These are phyloP conservation scores for Jatropha curcas DNA, from an alignment of 345 rosid species.

Conservation along the genomic window DNA sequence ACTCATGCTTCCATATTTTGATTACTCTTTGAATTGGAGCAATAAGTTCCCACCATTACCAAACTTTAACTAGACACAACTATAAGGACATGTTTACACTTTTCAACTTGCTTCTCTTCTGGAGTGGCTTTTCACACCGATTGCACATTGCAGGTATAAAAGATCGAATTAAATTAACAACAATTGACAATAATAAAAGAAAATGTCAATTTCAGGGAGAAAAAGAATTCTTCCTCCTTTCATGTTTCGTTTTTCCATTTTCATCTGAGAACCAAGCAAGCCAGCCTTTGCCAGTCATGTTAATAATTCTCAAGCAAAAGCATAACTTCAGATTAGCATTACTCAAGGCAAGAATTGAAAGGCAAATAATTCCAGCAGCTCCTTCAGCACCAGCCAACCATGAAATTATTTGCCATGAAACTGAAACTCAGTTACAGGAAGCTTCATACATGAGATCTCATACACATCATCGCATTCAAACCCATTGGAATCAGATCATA, in stretches of 20 bases:
- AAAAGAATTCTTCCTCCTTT: background rate
- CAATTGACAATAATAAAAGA: too few species aligned
- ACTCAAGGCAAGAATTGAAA: background rate
- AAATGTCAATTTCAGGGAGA: too few species aligned
- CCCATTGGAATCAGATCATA: background rate
- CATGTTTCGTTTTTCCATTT: background rate
- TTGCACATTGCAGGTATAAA: too few species aligned
- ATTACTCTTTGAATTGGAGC: slow-evolving; percentile 24
- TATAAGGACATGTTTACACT: background rate
- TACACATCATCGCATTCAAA: background rate
- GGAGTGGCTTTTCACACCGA: too few species aligned
- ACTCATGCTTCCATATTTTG: too few species aligned
- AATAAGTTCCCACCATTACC: slow-evolving; percentile 29
- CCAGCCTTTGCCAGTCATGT: background rate
- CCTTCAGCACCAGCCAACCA: background rate
- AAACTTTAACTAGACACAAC: slow-evolving; percentile 15
- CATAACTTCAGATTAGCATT: background rate
- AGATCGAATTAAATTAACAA: too few species aligned
- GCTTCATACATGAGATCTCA: background rate
- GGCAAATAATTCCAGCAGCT: background rate
- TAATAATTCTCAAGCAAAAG: background rate
- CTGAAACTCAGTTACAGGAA: background rate
- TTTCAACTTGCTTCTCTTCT: too few species aligned
- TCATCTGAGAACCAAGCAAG: background rate
- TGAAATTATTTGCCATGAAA: background rate